Evolutionary conservation across 257 asterid genomes (phyloP), one percentile per base, ranked within the genome.

Genomic region (Lycium barbarum): DNA sequence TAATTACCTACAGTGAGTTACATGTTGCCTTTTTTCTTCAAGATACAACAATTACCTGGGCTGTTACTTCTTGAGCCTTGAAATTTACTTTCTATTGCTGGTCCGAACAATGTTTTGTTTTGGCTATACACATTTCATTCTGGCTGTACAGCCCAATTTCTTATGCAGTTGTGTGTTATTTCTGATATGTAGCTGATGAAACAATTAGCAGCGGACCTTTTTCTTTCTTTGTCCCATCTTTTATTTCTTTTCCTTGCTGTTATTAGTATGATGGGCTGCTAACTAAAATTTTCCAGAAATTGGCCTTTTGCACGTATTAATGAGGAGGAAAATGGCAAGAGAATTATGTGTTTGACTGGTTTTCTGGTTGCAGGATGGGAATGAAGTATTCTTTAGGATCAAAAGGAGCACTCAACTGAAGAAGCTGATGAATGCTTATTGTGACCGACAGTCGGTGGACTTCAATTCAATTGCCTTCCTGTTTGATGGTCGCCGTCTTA

Each of bases 351-450:
- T 73, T 78, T 84, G 15, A 38, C 62, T 76, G 0, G 9, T 45
- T 76, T 40, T 12, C 35, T 73, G 73, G n/a, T 35, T 67, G 49
- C 67, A 89, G 90, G 92, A 89, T 53, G 89, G 89, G 2, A 87
- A 86, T 54, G 90, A 88, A 61, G 89, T 91, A 0, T 84, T 86
- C 86, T 94, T 92, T 82, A 89, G 95, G 92, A 93, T 92, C 33
- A 94, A 93, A 90, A 88, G 97, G 72, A 90, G 91, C 91, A 93
- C 95, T 0, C 96, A 90, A 38, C 89, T 94, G 81, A 90, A 90
- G 90, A 94, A 91, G 80, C 94, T 94, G 47, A 94, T 94, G 98
- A 90, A 85, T 79, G 94, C 97, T 35, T 93, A 94, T 36, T 94
- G 96, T 40, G 94, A 94, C 55, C 87, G 94, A 2, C 95, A 88